Percentiles rank a stretch among this genome's conserved stretches.
These are phyloP conservation scores for Debaryomyces udenii DNA, from an alignment of 1,139 yeast species.

Conservation along the genomic window DNA sequence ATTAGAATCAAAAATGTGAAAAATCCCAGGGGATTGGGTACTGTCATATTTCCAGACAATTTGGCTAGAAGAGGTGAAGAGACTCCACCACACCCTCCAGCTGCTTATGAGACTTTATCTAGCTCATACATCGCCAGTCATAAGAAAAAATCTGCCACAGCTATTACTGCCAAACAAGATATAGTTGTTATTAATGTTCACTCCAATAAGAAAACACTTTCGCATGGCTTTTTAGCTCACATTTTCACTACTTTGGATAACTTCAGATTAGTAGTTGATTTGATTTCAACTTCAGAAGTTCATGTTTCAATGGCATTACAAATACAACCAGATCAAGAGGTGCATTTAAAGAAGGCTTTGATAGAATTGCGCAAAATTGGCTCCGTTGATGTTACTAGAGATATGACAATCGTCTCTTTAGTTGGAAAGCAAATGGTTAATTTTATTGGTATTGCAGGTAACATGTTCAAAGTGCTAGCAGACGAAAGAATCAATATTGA, in stretches of 20 bases:
- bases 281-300: conserved; percentile 95
- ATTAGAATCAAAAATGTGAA: conserved; percentile 94
- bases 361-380: conserved; percentile 81
- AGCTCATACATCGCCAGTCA: conserved; percentile 48
- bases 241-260: conserved; percentile 86
- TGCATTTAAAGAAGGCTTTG: conserved; percentile 66
- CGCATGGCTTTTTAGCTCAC: conserved; percentile 93
- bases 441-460: conserved; percentile 94
- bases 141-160: conserved; percentile 84
- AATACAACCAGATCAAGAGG: conserved; percentile 64
- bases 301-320: conserved; percentile 98
- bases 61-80: conserved; percentile 80
- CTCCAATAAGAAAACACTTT: conserved; percentile 87
- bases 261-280: conserved; percentile 86
- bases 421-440: conserved; percentile 98
- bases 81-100: conserved; percentile 96
- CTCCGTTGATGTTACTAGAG: conserved; percentile 81
- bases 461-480: conserved; percentile 93
- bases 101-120: conserved; percentile 60
- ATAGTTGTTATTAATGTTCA: conserved; percentile 92
- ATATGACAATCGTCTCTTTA: conserved; percentile 87
- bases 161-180: conserved; percentile 92
- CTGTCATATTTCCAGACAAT: conserved; percentile 91
- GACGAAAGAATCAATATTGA: conserved; percentile 92
- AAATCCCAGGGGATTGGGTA: conserved; percentile 89